These are phyloP conservation scores for Rubia occidens DNA, from an alignment of 305 asterid species.

Conservation along the genomic window DNA sequence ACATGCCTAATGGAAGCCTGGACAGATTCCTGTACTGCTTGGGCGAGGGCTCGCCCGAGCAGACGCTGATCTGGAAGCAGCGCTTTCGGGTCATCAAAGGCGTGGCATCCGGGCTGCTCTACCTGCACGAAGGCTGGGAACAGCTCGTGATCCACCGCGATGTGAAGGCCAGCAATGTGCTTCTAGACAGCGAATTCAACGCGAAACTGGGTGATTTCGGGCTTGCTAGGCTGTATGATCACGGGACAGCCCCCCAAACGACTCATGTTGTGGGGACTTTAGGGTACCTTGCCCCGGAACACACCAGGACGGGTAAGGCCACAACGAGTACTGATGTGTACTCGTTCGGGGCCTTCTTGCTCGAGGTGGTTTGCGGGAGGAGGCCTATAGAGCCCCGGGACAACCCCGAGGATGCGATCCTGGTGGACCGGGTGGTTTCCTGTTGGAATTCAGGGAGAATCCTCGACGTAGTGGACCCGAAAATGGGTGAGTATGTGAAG, in stretches of 20 bases:
- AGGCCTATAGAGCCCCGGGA: background rate
- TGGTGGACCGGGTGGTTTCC: slow-evolving; percentile 1
- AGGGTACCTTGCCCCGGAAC: slow-evolving; percentile 2
- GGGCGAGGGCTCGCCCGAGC: background rate
- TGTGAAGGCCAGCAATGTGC: slow-evolving; percentile 7
- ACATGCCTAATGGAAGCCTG: slow-evolving; percentile 32
- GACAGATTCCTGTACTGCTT: slow-evolving; percentile 22
- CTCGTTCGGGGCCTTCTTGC: background rate
- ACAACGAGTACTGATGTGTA: slow-evolving; percentile 1
- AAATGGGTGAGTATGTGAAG: slow-evolving; percentile 24
- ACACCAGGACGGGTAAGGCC: background rate
- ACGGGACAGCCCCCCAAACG: background rate
- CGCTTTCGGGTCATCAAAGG: slow-evolving; percentile 27
- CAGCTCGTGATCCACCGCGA: slow-evolving; percentile 17
- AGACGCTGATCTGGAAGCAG: slow-evolving; percentile 22
- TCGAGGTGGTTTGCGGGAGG: background rate
- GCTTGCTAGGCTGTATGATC: slow-evolving; percentile 8
- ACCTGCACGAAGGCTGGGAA: slow-evolving; percentile 29
- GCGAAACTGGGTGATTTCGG: slow-evolving; percentile 7
- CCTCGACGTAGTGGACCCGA: background rate
- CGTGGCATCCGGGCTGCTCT: slow-evolving; percentile 4
- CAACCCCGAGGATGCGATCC: background rate
- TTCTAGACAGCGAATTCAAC: background rate
- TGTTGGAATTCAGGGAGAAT: slow-evolving; percentile 1
- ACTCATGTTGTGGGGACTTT: background rate